phyloP scores from a whole-genome alignment of 2,329 filamentous ascomycete genomes.

The Paracamarosporium sp. region DNA sequence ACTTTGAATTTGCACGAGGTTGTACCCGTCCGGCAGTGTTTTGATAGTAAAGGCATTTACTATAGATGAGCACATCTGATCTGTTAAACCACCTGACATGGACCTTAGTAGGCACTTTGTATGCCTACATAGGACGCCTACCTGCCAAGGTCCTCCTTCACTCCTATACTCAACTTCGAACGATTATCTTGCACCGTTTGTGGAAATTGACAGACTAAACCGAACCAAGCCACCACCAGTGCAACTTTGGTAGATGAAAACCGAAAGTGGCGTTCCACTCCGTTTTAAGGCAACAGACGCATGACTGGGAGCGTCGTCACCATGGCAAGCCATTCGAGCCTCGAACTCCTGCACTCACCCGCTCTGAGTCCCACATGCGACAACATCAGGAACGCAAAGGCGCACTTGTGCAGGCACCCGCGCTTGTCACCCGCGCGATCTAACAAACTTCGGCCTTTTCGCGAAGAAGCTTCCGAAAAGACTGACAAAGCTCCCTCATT shows the following conservation, averaged over 20 bases:
- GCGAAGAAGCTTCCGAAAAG: not conserved
- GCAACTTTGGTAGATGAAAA: not conserved
- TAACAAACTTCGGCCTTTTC: not conserved
- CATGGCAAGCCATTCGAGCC: not conserved
- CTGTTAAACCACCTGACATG: no score
- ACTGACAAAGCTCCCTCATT: not conserved
- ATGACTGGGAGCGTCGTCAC: conserved; percentile 5
- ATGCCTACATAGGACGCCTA: no score
- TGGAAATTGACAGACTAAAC: no score
- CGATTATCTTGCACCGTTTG: no score
- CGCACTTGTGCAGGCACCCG: conserved; percentile 12
- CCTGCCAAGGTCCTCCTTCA: no score
- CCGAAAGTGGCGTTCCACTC: not conserved
- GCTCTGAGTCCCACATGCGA: not conserved
- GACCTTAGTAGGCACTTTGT: no score
- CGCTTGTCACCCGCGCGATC: not conserved
- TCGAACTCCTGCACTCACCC: not conserved
- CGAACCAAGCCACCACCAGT: not conserved
- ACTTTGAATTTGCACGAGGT: no score
- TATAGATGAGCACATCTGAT: no score
- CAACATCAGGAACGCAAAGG: not conserved
- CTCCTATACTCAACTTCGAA: no score
- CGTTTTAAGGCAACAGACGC: not conserved
- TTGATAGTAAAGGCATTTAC: no score
- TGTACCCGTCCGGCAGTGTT: no score